phyloP scores from a whole-genome alignment of 139 green algal species.

The Zygnema circumcarinatum region DNA sequence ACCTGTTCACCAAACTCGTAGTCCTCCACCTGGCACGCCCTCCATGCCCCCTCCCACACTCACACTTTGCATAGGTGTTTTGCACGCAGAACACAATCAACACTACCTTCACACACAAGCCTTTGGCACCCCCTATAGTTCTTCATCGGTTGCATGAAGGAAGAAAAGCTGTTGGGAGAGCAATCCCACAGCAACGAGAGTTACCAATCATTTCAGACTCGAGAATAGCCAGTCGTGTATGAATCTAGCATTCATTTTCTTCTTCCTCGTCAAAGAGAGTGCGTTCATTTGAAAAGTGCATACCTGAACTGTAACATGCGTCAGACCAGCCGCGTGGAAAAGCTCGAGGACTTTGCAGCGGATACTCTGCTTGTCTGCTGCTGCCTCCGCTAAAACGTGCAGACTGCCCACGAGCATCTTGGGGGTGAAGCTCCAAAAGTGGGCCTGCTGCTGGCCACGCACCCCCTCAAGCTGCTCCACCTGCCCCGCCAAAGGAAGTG shows the following conservation, averaged over 20 bases:
- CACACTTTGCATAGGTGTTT: not conserved
- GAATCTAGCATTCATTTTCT: not conserved
- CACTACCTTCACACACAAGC: not conserved
- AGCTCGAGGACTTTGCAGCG: slow-evolving; percentile 24
- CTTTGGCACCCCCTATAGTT: not conserved
- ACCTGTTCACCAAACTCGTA: not conserved
- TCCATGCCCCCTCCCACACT: not conserved
- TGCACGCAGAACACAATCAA: not conserved
- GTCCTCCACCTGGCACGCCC: not conserved
- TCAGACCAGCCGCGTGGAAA: slow-evolving; percentile 33
- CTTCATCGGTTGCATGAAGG: not conserved
- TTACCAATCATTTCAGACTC: no score
- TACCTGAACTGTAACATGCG: slow-evolving; percentile 42
- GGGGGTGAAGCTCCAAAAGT: slow-evolving; percentile 57
- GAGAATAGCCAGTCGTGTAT: no score
- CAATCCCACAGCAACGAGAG: no score
- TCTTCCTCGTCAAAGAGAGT: not conserved
- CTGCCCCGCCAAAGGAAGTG: not conserved
- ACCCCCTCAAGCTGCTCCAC: slow-evolving; percentile 32
- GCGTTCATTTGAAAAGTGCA: not conserved
- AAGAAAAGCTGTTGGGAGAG: no score
- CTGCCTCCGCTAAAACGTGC: slow-evolving; percentile 9
- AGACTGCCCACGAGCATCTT: slow-evolving; percentile 35
- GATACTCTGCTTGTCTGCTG: slow-evolving; percentile 22
- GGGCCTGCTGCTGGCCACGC: slow-evolving; percentile 5